phyloP scores from a whole-genome alignment of 1,139 yeast species.

The Pneumocystis canis region DNA sequence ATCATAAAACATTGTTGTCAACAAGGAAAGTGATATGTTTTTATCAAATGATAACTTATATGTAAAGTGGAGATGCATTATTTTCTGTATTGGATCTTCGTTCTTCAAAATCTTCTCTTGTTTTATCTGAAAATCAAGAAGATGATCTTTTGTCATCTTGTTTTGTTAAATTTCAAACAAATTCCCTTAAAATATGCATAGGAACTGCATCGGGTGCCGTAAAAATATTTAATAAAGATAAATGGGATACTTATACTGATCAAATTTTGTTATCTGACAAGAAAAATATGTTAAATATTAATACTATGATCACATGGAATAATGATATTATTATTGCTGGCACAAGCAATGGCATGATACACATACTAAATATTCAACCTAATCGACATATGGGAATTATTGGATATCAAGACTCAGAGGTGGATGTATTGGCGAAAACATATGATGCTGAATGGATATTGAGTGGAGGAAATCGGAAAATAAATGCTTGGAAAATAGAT shows the following conservation, averaged over 20 bases:
- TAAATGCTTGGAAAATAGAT: not conserved
- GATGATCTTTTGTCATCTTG: constrained; percentile 11
- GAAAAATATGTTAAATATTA: not conserved
- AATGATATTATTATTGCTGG: constrained; percentile 1
- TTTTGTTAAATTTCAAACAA: constrained; percentile 3
- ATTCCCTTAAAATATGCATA: constrained; percentile 6
- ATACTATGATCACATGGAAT: constrained; percentile 1
- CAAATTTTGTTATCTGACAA: constrained; percentile 4
- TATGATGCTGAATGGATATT: not conserved
- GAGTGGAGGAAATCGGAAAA: not conserved
- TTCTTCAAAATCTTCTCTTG: not conserved
- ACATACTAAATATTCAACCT: constrained; percentile 4
- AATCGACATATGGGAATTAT: constrained; percentile 2
- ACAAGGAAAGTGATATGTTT: not conserved
- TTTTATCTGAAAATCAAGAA: constrained; percentile 6
- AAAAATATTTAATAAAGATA: constrained; percentile 7
- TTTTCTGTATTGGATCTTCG: constrained; percentile 11
- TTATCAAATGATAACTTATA: constrained; percentile 2
- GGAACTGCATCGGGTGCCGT: constrained; percentile 10
- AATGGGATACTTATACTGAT: constrained; percentile 8
- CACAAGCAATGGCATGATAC: constrained; percentile 1
- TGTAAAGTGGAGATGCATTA: constrained; percentile 11
- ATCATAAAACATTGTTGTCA: not conserved
- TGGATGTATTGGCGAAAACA: constrained; percentile 1
- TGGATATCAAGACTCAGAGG: not conserved